phyloP scores from a whole-genome alignment of 306 rosid genomes.

The Prunus dulcis region DNA sequence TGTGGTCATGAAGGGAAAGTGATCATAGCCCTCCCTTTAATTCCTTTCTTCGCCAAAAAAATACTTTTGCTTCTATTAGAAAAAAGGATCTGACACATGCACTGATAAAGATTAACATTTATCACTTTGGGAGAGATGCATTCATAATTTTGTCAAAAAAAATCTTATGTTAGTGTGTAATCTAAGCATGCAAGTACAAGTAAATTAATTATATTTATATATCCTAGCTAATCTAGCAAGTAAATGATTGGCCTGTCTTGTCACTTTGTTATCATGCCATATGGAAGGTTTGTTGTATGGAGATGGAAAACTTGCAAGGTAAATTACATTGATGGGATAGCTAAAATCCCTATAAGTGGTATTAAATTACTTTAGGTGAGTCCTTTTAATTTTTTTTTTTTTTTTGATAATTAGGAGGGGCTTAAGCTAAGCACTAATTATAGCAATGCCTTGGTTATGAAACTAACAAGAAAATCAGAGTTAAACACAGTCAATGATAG shows the following conservation, averaged over 20 bases:
- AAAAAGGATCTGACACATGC: neutral
- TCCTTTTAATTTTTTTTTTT: neutral
- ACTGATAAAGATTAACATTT: too few relatives aligned
- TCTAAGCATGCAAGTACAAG: neutral
- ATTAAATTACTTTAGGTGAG: too few relatives aligned
- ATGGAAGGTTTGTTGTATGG: neutral
- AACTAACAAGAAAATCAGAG: neutral
- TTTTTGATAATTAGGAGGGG: neutral
- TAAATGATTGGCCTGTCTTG: neutral
- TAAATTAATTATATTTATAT: neutral
- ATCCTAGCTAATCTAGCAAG: neutral
- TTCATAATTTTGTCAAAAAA: neutral
- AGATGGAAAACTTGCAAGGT: conserved; percentile 30
- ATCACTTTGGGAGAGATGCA: neutral
- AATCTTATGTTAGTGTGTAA: conserved; percentile 1
- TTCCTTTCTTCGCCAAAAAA: neutral
- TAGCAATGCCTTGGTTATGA: neutral
- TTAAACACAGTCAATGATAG: neutral
- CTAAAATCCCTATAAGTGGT: neutral
- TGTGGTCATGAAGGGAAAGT: neutral
- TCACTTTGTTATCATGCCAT: neutral
- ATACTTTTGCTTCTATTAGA: neutral
- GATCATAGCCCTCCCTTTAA: neutral
- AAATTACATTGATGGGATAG: conserved; percentile 15
- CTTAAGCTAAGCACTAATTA: neutral